Base-by-base conservation (phyloP, 192 early-diverging fungal genomes). In the Podila horticola region DNA sequence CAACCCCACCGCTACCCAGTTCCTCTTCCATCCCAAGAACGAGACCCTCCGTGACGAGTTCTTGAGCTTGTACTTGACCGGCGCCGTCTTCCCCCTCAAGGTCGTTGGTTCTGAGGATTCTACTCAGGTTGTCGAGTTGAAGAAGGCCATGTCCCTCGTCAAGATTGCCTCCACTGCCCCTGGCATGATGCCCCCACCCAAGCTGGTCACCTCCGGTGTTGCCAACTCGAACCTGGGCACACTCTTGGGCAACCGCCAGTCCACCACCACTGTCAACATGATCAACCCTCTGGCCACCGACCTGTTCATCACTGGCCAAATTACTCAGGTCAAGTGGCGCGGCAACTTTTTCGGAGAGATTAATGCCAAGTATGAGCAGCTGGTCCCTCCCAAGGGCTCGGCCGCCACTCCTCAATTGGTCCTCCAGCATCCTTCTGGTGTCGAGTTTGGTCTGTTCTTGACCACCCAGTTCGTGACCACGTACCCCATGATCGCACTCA, bases 221-320 rank as follows among this genome's bases (percentile, higher is more conserved):
- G 76, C 76, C 26, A 38, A 62, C 20, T 79, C 76, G 12, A 72
- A 41, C 31, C 10, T 72, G 19, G 50, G 41, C 31, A 79, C 76
- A 7, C 30, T 79, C 11, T 24, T 79, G 24, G 76, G 76, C 4
- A 64, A 72, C 55, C 69, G 76, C 10, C 69, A 72, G 52, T 57
- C 66, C 1, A 79, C 28, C 3, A 67, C 66, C 50, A 62, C 38
- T n/a, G 70, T 79, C 33, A 63, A 34, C 36, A 67, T 71, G 64
- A 67, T 79, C 70, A 79, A 79, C 60, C 76, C 76, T 29, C 62
- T 79, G 69, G 66, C 19, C 52, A 72, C 76, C 7, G 76, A 79
- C 12, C 66, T 79, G 8, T 72, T 57, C 33, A 31, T 79, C 26
- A 57, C 33, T 22, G 76, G 76, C 2, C 69, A 68, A 20, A 66